Conservation (phyloP, 106 monocot genomes). For the Triglochin maritima region DNA sequence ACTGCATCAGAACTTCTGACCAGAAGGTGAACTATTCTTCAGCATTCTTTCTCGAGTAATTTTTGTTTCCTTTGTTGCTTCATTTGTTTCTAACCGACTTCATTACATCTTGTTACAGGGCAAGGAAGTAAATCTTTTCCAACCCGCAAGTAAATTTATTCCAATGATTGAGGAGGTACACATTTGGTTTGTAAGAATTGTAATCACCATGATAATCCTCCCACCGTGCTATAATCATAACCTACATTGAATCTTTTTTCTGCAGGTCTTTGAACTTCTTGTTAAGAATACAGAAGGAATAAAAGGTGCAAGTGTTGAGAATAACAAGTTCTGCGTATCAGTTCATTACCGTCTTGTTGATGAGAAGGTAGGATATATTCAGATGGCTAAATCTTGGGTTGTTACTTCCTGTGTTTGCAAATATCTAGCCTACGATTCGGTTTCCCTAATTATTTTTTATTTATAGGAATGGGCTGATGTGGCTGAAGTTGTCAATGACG, state of each 20-base stretch:
- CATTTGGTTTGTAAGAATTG: neutral
- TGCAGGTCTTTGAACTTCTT: slow-evolving; percentile 29
- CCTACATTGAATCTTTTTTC: neutral
- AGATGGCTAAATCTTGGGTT: neutral
- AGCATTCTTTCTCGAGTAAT: too few species aligned
- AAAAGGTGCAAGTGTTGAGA: slow-evolving; percentile 51
- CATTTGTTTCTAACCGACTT: neutral
- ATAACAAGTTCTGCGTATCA: slow-evolving; percentile 69
- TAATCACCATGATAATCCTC: too few species aligned
- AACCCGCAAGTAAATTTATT: slow-evolving; percentile 67
- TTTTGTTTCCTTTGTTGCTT: neutral
- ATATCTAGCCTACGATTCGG: too few species aligned
- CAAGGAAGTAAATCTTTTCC: slow-evolving; percentile 61
- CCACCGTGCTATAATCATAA: too few species aligned
- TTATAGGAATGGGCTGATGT: neutral
- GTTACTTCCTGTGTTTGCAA: too few species aligned
- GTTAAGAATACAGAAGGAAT: slow-evolving; percentile 41
- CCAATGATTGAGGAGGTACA: slow-evolving; percentile 73
- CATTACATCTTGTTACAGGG: slow-evolving; percentile 17
- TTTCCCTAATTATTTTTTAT: too few species aligned
- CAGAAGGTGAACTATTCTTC: slow-evolving; percentile 25
- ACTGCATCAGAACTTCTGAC: slow-evolving; percentile 39
- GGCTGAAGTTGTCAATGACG: slow-evolving; percentile 3
- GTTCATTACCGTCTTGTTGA: slow-evolving; percentile 70
- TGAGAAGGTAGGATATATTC: slow-evolving; percentile 9